Conservation (phyloP, 2,329 filamentous ascomycete species). For the Emmonsia crescens region DNA sequence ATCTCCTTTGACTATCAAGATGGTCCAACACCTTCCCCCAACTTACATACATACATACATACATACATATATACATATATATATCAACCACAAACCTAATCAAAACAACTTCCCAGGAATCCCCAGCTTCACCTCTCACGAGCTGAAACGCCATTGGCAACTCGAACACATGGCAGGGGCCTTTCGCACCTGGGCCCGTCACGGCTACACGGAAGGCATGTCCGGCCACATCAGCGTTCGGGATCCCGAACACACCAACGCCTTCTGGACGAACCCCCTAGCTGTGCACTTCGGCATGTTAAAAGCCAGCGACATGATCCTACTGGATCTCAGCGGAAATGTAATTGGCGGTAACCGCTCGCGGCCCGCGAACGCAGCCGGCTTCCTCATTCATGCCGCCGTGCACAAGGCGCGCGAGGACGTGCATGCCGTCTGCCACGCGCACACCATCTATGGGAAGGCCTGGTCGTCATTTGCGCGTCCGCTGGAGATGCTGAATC, state of each 20-base stretch:
- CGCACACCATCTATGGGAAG: conserved; percentile 37
- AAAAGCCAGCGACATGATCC: conserved; percentile 34
- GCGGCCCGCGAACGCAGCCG: conserved; percentile 37
- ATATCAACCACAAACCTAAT: not conserved
- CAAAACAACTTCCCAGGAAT: conserved; percentile 9
- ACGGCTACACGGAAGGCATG: conserved; percentile 38
- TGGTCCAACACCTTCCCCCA: not conserved
- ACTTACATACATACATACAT: not conserved
- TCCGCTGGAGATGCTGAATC: conserved; percentile 35
- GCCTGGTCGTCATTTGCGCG: conserved; percentile 35
- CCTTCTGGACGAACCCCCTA: conserved; percentile 28
- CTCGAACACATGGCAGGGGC: conserved; percentile 38
- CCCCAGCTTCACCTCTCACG: conserved; percentile 22
- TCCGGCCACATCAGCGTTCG: conserved; percentile 38
- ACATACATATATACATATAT: not conserved
- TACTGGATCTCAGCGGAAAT: conserved; percentile 33
- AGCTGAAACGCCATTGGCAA: conserved; percentile 26
- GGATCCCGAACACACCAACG: conserved; percentile 9
- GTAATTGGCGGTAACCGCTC: conserved; percentile 8
- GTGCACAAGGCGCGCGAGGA: conserved; percentile 46
- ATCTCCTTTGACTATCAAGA: not conserved
- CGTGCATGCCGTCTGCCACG: conserved; percentile 37
- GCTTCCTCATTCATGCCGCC: conserved; percentile 38
- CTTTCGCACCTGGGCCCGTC: conserved; percentile 39
- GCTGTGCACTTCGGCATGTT: conserved; percentile 37